Evolutionary conservation across 305 asterid genomes (phyloP).

Genomic region (Solanum hybrid): DNA sequence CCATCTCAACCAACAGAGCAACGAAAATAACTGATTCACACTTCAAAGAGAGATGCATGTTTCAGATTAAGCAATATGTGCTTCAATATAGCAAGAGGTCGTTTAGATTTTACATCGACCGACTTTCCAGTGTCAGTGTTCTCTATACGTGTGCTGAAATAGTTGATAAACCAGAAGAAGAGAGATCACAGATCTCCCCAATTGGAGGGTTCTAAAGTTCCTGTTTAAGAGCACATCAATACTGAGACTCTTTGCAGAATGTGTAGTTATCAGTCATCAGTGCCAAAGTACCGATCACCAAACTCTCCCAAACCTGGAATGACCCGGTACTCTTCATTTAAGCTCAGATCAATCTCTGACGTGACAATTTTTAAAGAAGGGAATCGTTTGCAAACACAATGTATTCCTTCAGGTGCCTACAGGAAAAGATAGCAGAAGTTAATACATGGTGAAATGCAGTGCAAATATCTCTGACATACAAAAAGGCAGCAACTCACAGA

Average conservation of each 20-base stretch:
- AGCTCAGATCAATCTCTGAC: constrained; percentile 75
- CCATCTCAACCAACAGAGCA: background rate
- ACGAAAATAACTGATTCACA: background rate
- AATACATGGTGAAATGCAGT: background rate
- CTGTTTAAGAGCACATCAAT: background rate
- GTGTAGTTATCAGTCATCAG: constrained; percentile 52
- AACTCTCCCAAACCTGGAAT: constrained; percentile 96
- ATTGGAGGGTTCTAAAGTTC: background rate
- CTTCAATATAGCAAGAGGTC: background rate
- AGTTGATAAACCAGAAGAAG: background rate
- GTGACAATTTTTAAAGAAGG: constrained; percentile 85
- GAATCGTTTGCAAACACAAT: constrained; percentile 76
- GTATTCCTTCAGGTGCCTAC: constrained; percentile 95
- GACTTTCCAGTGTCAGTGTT: background rate
- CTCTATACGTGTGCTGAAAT: background rate
- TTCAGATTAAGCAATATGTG: background rate
- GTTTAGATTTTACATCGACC: background rate
- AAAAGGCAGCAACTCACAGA: constrained; percentile 49
- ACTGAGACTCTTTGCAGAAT: background rate
- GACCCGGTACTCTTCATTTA: constrained; percentile 79
- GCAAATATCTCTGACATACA: background rate
- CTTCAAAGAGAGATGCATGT: background rate
- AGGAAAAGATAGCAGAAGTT: background rate
- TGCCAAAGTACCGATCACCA: constrained; percentile 96
- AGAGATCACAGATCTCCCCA: background rate